Evolutionary conservation across 148 eudicot genomes (phyloP), one percentile per base, ranked within the genome.

Genomic region (Rheum nobile): DNA sequence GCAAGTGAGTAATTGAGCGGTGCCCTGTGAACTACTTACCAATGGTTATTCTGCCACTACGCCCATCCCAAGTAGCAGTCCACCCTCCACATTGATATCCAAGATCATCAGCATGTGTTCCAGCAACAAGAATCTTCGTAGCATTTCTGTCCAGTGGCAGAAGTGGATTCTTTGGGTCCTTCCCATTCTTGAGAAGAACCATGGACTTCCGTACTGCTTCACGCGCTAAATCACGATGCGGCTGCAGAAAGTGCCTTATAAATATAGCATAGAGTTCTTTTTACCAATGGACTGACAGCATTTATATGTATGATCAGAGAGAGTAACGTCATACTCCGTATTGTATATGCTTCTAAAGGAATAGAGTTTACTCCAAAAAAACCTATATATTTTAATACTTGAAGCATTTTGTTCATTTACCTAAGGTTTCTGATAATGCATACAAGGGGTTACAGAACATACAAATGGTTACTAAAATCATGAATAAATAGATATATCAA

Each of bases 41-140:
- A 71, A 85, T 80, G n/a, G 97, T 95, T 74, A 90, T 87, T 87
- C 88, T 88, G 75, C 98, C 98, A 82, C 97, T 79, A 52, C 39
- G 72, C 34, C 98, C 98, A 34, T 84, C 47, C 98, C 96, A 88
- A 55, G 89, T 82, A 74, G 69, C 52, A 57, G 97, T 95, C 98
- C 98, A 95, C 52, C 98, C 98, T 76, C 97, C 98, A 75, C 98
- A 95, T 73, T 95, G 98, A 80, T 80, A 94, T 78, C 98, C 98
- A 80, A 94, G 98, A 82, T 94, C 84, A 83, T 94, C 93, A 73
- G 98, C 97, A 85, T 95, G 98, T 71, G 90, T 79, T 76, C 97
- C 98, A 59, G 93, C 87, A 80, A 95, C 89, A 77, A 95, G 97
- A 73, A 95, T 80, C 77, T 72, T 88, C 77, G 86, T 87, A 69